A percentile compares a stretch with the other conserved stretches of the same genome.
phyloP scores from a whole-genome alignment of 2,329 filamentous ascomycete genomes.

The Calonectria leucothoes region DNA sequence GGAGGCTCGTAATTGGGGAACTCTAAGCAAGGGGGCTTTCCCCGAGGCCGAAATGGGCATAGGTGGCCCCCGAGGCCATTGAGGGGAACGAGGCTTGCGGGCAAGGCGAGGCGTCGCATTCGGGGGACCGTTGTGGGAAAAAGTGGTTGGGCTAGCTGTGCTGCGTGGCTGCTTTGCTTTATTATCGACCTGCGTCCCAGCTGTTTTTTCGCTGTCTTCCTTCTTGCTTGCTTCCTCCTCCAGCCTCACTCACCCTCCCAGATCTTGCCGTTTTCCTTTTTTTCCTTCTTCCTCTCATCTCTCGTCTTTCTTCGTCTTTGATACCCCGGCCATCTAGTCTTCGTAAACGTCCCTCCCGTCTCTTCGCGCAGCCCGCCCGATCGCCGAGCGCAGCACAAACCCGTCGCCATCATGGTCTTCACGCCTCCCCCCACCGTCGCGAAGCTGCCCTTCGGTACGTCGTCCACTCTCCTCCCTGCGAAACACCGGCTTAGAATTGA shows the following conservation, averaged over 20 bases:
- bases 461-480: too few species aligned
- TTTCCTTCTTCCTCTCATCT: not conserved
- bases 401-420: not conserved
- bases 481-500: not conserved
- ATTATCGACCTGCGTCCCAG: not conserved
- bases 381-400: not conserved
- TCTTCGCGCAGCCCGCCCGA: not conserved
- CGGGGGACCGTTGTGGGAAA: not conserved
- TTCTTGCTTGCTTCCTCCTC: not conserved
- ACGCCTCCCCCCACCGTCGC: not conserved
- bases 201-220: not conserved
- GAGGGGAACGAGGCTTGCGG: not conserved
- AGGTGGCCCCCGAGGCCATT: not conserved
- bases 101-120: not conserved
- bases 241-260: not conserved
- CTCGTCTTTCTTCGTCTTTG: not conserved
- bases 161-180: not conserved
- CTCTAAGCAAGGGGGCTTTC: not conserved
- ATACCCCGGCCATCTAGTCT: not conserved
- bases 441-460: constrained; percentile 4
- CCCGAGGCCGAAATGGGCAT: not conserved
- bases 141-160: not conserved
- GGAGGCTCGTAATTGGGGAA: constrained; percentile 5
- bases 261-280: not conserved
- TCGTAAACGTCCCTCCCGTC: not conserved